A percentile compares a stretch with the other conserved stretches of the same genome.
Conservation (phyloP, 441 rosid species). For the Hura crepitans region DNA sequence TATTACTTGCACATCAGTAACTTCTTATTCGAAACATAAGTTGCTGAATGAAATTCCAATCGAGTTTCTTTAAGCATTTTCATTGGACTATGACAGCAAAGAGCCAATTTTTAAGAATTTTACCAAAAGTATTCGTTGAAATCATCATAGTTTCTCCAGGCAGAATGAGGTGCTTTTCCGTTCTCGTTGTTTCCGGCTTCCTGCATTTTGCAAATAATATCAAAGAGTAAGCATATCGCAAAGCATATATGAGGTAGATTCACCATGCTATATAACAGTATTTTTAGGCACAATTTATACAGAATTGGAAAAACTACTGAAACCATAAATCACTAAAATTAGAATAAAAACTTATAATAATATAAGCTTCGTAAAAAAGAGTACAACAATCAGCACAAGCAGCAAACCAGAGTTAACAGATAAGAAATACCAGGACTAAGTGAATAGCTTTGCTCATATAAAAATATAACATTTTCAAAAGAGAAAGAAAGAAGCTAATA, state of each 20-base stretch:
- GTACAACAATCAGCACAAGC: not conserved
- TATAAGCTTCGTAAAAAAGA: not conserved
- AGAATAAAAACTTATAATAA: slow-evolving; percentile 1
- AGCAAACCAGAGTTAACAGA: slow-evolving; percentile 3
- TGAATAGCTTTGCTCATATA: not conserved
- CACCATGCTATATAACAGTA: not conserved
- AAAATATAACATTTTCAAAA: slow-evolving; percentile 1
- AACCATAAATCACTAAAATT: not conserved
- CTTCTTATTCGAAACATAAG: not conserved
- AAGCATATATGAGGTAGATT: not conserved
- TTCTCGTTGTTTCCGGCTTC: slow-evolving; percentile 89
- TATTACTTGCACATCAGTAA: not conserved
- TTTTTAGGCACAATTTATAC: not conserved
- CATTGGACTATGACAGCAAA: not conserved
- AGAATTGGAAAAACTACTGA: not conserved
- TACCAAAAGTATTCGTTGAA: slow-evolving; percentile 96
- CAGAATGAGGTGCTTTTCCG: slow-evolving; percentile 91
- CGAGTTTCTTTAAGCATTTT: not conserved
- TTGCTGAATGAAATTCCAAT: not conserved
- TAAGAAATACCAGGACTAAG: not conserved
- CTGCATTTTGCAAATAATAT: slow-evolving; percentile 34
- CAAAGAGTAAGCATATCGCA: not conserved
- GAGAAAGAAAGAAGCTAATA: not conserved
- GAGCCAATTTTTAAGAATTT: slow-evolving; percentile 9
- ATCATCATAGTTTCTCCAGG: slow-evolving; percentile 98